Evolutionary conservation across 768 basidiomycete genomes (phyloP), one percentile per base, ranked within the genome.

Genomic region (Lactifluus echinatus): DNA sequence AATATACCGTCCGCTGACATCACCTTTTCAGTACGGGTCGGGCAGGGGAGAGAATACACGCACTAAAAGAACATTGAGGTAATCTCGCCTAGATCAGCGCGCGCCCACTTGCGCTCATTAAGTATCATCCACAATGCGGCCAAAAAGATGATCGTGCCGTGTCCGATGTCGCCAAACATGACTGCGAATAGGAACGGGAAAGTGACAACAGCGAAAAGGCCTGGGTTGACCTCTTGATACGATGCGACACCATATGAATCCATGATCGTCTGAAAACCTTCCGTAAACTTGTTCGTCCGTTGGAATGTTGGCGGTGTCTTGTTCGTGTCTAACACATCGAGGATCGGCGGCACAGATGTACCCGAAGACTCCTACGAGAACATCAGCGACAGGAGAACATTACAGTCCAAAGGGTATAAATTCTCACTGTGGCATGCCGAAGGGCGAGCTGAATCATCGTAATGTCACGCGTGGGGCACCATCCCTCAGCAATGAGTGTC

Each of bases 121-220:
- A 87, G 54, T 67, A 97, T 92, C 90, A 98, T 93, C 57, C 80
- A 83, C 2, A 85, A 56, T 3, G 91, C 95, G 17, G 85, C 82
- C 40, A 79, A 66, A 61, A 88, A 78, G 65, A 90, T 87, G 66
- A 98, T 83, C 59, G 82, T 75, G 29, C 93, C 96, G 72, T 99
- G 96, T 3, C 96, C 96, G 67, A 98, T 89, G 72, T 99, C 96
- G 66, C 96, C 96, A 68, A 99, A 99, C 96, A 99, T 99, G 74
- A 99, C 91, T 4, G 93, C 95, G 66, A 98, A 99, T 63, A 99
- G 73, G 83, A 99, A 98, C 0, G 96, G 96, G 83, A 96, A 96
- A 1, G 93, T 96, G 64, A 88, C 75, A 63, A 90, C 75, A 0
- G 91, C 92, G 71, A 95, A 95, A 28, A 98, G 73, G 53, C 94